Evolutionary conservation across 2,329 filamentous ascomycete species (phyloP).

Genomic region (Juglanconis sp.): DNA sequence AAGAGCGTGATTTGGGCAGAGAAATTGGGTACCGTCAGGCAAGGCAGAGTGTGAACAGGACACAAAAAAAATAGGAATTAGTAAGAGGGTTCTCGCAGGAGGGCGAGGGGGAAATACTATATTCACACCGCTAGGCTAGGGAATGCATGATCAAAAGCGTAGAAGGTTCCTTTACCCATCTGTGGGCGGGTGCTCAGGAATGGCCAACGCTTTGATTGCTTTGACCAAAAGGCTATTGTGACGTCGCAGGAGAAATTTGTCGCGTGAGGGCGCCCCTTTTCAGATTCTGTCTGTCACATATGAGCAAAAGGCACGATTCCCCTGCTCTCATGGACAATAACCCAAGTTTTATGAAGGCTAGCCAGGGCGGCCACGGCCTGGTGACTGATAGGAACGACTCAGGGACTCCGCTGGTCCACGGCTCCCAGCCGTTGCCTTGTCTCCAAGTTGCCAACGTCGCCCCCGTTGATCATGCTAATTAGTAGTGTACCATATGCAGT

Average conservation of each 20-base stretch:
- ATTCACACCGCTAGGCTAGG: too few relatives aligned
- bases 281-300: neutral
- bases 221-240: neutral
- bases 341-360: neutral
- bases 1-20: neutral
- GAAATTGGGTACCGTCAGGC: neutral
- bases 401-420: neutral
- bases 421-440: neutral
- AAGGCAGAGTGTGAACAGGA: neutral
- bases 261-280: neutral
- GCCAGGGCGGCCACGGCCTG: slow-evolving; percentile 1
- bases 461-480: neutral
- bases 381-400: slow-evolving; percentile 4
- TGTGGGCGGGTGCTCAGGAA: neutral
- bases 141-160: too few relatives aligned
- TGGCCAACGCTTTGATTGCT: neutral
- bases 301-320: neutral
- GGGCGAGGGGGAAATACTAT: too few relatives aligned
- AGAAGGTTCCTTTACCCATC: too few relatives aligned
- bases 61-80: too few relatives aligned
- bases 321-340: too few relatives aligned
- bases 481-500: neutral
- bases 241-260: neutral
- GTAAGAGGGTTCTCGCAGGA: too few relatives aligned
- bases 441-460: neutral